Evolutionary conservation across 305 asterid species (phyloP).

Genomic region (Rubia tinctorum): DNA sequence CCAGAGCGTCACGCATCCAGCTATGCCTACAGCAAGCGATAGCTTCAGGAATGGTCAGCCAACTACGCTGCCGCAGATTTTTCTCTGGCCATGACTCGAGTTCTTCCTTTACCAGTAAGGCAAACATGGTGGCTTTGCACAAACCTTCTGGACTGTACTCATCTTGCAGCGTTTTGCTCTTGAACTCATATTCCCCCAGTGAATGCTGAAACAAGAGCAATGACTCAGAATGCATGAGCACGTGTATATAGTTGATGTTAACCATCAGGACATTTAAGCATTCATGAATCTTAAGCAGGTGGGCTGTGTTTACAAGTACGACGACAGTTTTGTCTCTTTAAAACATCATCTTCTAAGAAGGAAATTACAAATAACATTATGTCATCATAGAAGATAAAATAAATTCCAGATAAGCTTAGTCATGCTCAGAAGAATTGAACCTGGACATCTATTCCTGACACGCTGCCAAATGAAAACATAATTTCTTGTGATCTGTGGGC

Average conservation of each 20-base stretch:
- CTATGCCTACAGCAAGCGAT: conserved; percentile 60
- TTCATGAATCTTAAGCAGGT: neutral
- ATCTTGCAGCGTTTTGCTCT: conserved; percentile 86
- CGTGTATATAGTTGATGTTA: too few relatives aligned
- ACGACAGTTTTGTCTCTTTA: neutral
- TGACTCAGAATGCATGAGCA: neutral
- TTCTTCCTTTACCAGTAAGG: conserved; percentile 75
- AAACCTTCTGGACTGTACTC: conserved; percentile 83
- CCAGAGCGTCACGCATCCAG: conserved; percentile 89
- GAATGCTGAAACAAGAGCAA: conserved; percentile 52
- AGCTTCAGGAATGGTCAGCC: conserved; percentile 71
- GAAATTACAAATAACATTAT: neutral
- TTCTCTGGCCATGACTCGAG: conserved; percentile 88
- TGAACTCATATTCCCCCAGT: conserved; percentile 66
- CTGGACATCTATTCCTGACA: neutral
- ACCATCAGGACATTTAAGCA: neutral
- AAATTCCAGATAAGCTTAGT: neutral
- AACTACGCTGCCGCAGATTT: conserved; percentile 64
- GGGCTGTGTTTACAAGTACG: neutral
- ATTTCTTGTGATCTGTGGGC: neutral
- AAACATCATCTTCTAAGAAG: neutral
- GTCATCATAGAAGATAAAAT: neutral
- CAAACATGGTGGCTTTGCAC: conserved; percentile 87
- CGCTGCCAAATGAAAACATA: neutral
- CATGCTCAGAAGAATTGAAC: neutral